phyloP scores from a whole-genome alignment of 2,329 filamentous ascomycete species.

The Pseudogymnoascus sp. region DNA sequence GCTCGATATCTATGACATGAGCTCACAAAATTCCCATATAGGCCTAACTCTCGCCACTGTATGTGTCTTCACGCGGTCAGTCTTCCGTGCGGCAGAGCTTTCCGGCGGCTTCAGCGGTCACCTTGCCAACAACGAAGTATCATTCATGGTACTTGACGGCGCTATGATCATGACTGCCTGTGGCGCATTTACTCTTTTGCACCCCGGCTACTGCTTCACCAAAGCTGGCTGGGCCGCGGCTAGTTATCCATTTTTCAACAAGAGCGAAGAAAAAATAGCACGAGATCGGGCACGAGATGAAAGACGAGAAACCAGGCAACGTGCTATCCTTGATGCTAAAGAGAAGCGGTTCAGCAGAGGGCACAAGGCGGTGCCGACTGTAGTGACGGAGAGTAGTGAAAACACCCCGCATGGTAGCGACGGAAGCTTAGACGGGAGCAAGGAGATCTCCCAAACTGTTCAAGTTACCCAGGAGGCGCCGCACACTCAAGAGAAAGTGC shows the following conservation, averaged over 20 bases:
- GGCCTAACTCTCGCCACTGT: conserved; percentile 40
- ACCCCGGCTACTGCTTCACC: not conserved
- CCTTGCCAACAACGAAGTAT: conserved; percentile 36
- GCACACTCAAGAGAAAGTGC: not conserved
- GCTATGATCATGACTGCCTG: conserved; percentile 30
- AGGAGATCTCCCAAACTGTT: not conserved
- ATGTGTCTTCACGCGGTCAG: conserved; percentile 43
- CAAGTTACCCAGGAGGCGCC: not conserved
- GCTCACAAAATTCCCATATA: conserved; percentile 33
- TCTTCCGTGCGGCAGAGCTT: conserved; percentile 48
- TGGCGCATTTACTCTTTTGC: not conserved
- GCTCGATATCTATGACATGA: not conserved
- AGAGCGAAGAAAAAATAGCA: not conserved
- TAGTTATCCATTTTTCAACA: not conserved
- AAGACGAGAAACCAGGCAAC: not conserved
- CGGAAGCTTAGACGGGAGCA: not conserved
- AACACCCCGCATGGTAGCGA: not conserved
- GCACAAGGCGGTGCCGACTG: too few relatives aligned
- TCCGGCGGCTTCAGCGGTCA: conserved; percentile 42
- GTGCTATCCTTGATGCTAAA: not conserved
- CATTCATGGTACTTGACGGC: conserved; percentile 38
- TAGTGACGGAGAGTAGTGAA: not conserved
- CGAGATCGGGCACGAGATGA: not conserved
- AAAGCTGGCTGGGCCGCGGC: not conserved
- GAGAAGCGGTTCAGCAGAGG: not conserved